These are phyloP conservation scores for Cantharellus anzutake DNA, from an alignment of 768 basidiomycete genomes.

Conservation along the genomic window DNA sequence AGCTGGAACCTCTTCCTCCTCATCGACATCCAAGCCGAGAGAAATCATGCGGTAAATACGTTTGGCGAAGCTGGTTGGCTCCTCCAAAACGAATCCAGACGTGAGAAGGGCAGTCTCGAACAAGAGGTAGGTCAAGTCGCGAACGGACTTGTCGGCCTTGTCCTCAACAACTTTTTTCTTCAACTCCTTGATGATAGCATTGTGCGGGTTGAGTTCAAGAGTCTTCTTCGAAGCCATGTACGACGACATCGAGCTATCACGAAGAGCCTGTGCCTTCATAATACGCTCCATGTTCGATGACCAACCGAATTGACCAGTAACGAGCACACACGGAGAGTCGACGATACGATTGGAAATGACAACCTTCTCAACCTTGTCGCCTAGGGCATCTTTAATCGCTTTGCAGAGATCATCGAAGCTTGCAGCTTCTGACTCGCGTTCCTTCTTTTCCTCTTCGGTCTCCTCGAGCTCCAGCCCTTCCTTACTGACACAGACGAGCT, in stretches of 20 bases:
- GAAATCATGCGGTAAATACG: constrained; percentile 97
- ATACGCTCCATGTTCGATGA: constrained; percentile 99
- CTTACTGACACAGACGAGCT: constrained; percentile 94
- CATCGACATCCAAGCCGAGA: constrained; percentile 73
- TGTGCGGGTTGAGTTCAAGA: constrained; percentile 81
- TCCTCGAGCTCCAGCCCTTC: constrained; percentile 99
- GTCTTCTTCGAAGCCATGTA: constrained; percentile 99
- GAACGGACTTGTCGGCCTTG: constrained; percentile 96
- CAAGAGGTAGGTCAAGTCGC: constrained; percentile 86
- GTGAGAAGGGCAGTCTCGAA: constrained; percentile 96
- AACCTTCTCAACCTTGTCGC: constrained; percentile 99
- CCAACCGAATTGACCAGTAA: constrained; percentile 99
- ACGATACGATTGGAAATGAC: constrained; percentile 93
- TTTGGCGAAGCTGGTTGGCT: constrained; percentile 86
- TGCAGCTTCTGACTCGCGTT: constrained; percentile 66
- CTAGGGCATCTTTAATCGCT: constrained; percentile 93
- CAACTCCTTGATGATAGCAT: constrained; percentile 91
- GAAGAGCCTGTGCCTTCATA: constrained; percentile 97
- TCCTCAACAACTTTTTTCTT: constrained; percentile 91
- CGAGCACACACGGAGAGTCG: constrained; percentile 91
- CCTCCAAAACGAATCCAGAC: constrained; percentile 88
- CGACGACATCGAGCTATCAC: constrained; percentile 93
- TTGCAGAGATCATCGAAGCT: constrained; percentile 79
- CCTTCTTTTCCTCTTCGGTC: constrained; percentile 92
- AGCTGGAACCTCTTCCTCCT: constrained; percentile 31